phyloP scores from a whole-genome alignment of 2,329 filamentous ascomycete species.

The Fonsecaea pugnacius region DNA sequence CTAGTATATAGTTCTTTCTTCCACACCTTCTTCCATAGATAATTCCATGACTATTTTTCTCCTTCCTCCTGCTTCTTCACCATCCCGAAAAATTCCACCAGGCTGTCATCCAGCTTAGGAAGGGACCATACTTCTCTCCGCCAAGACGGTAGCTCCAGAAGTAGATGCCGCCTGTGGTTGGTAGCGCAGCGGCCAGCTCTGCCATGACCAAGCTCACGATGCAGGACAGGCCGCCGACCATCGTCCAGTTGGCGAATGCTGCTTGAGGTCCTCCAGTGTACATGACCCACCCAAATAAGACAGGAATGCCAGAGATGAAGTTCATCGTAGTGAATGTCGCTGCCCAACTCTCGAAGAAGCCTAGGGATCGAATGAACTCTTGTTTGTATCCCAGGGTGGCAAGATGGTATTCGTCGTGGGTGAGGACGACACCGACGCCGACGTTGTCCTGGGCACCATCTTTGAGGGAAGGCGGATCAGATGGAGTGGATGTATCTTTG shows the following conservation, averaged over 20 bases:
- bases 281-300: slow-evolving; percentile 48
- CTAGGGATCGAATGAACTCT: slow-evolving; percentile 44
- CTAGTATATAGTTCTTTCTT: too few relatives aligned
- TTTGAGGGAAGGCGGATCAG: slow-evolving; percentile 25
- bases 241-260: slow-evolving; percentile 48
- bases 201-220: slow-evolving; percentile 47
- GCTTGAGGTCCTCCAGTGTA: slow-evolving; percentile 47
- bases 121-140: slow-evolving; percentile 45
- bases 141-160: slow-evolving; percentile 48
- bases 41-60: too few relatives aligned
- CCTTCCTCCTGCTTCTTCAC: too few relatives aligned
- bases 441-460: slow-evolving; percentile 11
- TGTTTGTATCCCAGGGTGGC: slow-evolving; percentile 45
- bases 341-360: slow-evolving; percentile 47
- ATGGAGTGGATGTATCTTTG: slow-evolving; percentile 14
- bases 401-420: slow-evolving; percentile 43
- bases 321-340: slow-evolving; percentile 46
- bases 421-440: slow-evolving; percentile 27
- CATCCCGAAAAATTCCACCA: slow-evolving; percentile 49
- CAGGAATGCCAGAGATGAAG: slow-evolving; percentile 47
- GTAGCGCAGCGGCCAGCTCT: slow-evolving; percentile 46
- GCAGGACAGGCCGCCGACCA: slow-evolving; percentile 45
- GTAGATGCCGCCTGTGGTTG: slow-evolving; percentile 48
- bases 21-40: too few relatives aligned
- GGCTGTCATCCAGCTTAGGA: slow-evolving; percentile 49